Conservation (phyloP, 371 early-diverging fungal genomes). For the Saksenaea oblongispora region DNA sequence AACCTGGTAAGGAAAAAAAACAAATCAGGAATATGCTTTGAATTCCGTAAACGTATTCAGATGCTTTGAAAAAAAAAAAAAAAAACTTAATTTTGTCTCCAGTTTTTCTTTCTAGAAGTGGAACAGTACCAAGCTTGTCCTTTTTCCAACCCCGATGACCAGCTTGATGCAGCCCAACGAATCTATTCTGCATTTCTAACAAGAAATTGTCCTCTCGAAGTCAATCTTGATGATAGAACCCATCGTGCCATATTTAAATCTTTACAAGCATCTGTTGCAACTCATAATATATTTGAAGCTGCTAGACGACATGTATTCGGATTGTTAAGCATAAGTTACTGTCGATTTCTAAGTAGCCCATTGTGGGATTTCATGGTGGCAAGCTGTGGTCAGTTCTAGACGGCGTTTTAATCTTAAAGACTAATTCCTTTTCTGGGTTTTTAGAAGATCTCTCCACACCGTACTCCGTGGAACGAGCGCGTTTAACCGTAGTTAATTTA, state of each 20-base stretch:
- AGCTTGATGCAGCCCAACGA: conserved; percentile 1
- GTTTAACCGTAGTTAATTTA: not conserved
- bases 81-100: not conserved
- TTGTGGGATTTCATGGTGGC: conserved; percentile 3
- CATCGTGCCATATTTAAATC: conserved; percentile 3
- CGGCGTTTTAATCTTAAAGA: not conserved
- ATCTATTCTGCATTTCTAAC: not conserved
- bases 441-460: not conserved
- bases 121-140: conserved; percentile 1
- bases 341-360: not conserved
- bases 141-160: not conserved
- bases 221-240: conserved; percentile 4
- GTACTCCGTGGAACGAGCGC: not conserved
- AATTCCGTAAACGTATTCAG: not conserved
- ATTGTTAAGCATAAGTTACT: not conserved
- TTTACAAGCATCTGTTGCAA: not conserved
- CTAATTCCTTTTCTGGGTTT: not conserved
- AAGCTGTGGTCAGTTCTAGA: not conserved
- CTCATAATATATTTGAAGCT: not conserved
- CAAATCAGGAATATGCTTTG: not conserved
- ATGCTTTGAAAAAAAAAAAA: not conserved
- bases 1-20: conserved; percentile 1
- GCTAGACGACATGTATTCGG: not conserved
- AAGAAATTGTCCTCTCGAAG: conserved; percentile 2
- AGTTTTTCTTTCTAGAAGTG: conserved; percentile 4